Percentiles rank a stretch among this genome's conserved stretches.
Evolutionary conservation across 1,139 yeast species (phyloP).

Genomic region (Eremothecium cymbalariae): DNA sequence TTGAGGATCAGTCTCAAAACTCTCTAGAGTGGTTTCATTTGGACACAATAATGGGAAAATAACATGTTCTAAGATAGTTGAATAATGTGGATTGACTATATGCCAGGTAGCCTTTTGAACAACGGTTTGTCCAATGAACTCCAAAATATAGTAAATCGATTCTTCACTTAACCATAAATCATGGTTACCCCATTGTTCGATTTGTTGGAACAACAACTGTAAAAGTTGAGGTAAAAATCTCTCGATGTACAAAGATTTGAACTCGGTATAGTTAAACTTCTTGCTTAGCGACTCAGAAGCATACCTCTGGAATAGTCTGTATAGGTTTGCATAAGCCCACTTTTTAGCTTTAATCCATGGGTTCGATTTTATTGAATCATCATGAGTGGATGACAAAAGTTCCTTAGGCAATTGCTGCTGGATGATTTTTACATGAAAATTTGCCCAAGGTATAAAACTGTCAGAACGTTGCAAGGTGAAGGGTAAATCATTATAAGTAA

Average conservation of each 20-base stretch:
- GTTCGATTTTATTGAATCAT: constrained; percentile 40
- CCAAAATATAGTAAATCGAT: constrained; percentile 57
- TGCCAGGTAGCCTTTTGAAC: constrained; percentile 64
- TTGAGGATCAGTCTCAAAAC: constrained; percentile 81
- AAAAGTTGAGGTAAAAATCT: constrained; percentile 71
- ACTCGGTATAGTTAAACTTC: constrained; percentile 45
- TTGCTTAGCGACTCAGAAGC: constrained; percentile 47
- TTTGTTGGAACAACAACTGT: constrained; percentile 51
- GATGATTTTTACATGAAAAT: constrained; percentile 63
- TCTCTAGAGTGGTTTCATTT: constrained; percentile 57
- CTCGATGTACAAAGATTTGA: constrained; percentile 40
- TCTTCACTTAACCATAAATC: constrained; percentile 63
- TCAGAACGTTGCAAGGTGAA: constrained; percentile 52
- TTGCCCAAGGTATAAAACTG: constrained; percentile 62
- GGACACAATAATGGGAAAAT: constrained; percentile 76
- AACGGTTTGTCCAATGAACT: constrained; percentile 64
- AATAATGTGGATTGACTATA: constrained; percentile 60
- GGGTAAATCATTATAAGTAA: constrained; percentile 75
- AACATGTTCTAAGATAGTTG: constrained; percentile 58
- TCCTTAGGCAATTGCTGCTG: constrained; percentile 50
- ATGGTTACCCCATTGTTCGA: constrained; percentile 65
- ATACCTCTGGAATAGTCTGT: constrained; percentile 67
- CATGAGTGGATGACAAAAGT: constrained; percentile 39
- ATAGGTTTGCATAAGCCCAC: constrained; percentile 81
- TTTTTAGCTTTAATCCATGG: constrained; percentile 77